phyloP scores from a whole-genome alignment of 2,329 filamentous ascomycete species.

The Xylariaceae sp. region DNA sequence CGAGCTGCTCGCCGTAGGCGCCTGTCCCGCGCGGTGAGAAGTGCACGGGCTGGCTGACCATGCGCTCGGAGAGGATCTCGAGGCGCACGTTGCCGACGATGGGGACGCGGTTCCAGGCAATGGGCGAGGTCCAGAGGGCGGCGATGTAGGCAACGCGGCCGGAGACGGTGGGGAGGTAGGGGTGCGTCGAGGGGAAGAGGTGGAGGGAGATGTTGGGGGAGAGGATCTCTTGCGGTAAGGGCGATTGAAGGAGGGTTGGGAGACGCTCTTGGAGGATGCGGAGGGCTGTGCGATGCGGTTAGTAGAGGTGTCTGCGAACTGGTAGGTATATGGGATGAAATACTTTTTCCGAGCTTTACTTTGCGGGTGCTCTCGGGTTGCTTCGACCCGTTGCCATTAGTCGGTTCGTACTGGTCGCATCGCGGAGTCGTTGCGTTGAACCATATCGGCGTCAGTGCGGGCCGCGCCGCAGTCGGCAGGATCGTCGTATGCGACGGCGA shows the following conservation, averaged over 20 bases:
- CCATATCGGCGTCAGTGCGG: slow-evolving; percentile 37
- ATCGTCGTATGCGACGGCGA: slow-evolving; percentile 13
- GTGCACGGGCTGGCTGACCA: slow-evolving; percentile 57
- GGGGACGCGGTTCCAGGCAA: slow-evolving; percentile 91
- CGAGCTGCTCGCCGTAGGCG: slow-evolving; percentile 67
- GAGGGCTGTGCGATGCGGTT: slow-evolving; percentile 43
- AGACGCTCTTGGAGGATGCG: slow-evolving; percentile 60
- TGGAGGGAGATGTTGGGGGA: slow-evolving; percentile 67
- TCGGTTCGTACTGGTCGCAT: slow-evolving; percentile 23
- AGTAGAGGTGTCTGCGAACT: slow-evolving; percentile 1
- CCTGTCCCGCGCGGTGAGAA: slow-evolving; percentile 47
- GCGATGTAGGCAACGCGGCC: slow-evolving; percentile 87
- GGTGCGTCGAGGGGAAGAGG: slow-evolving; percentile 72
- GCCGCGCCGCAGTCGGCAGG: slow-evolving; percentile 20
- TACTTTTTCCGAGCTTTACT: slow-evolving; percentile 59
- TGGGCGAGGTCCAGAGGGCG: slow-evolving; percentile 90
- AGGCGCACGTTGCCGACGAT: slow-evolving; percentile 86
- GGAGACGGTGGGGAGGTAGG: slow-evolving; percentile 85
- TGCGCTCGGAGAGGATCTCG: slow-evolving; percentile 82
- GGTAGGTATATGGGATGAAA: too few species aligned
- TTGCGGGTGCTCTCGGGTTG: slow-evolving; percentile 51
- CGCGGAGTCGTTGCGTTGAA: slow-evolving; percentile 39
- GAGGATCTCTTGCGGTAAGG: slow-evolving; percentile 68
- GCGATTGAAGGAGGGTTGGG: slow-evolving; percentile 61
- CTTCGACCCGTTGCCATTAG: slow-evolving; percentile 23